Percentiles rank a stretch among this genome's conserved stretches.
phyloP scores from a whole-genome alignment of 2,329 filamentous ascomycete species.

The Aspergillus sp. region DNA sequence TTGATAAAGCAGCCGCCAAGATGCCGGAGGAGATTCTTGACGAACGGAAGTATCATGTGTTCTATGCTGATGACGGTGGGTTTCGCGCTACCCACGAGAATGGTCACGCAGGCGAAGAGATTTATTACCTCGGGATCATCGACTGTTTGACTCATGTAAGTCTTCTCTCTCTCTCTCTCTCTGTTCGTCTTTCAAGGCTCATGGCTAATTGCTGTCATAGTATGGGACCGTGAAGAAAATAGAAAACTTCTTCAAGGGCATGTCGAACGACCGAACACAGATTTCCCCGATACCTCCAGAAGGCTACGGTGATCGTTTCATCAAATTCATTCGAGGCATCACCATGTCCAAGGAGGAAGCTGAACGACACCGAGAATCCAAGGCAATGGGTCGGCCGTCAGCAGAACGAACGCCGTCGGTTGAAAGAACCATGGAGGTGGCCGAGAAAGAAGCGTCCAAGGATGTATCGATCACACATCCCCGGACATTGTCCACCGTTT shows the following conservation, averaged over 20 bases:
- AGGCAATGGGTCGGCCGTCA: constrained; percentile 19
- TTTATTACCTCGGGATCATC: constrained; percentile 97
- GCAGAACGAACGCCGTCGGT: constrained; percentile 35
- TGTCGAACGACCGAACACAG: constrained; percentile 71
- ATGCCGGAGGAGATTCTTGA: constrained; percentile 87
- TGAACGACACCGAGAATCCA: constrained; percentile 40
- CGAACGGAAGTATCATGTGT: constrained; percentile 67
- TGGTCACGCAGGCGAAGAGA: constrained; percentile 73
- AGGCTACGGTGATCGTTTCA: constrained; percentile 86
- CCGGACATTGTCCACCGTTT: constrained; percentile 50
- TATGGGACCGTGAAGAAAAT: constrained; percentile 91
- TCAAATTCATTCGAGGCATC: constrained; percentile 81
- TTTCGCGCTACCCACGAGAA: constrained; percentile 90
- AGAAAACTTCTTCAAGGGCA: constrained; percentile 94
- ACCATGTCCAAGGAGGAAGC: constrained; percentile 87
- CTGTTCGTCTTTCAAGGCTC: background rate
- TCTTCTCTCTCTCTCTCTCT: constrained; percentile 14
- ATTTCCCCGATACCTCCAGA: constrained; percentile 89
- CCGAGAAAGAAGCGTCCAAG: constrained; percentile 56
- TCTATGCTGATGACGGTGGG: constrained; percentile 90
- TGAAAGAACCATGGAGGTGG: constrained; percentile 48
- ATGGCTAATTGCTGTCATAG: constrained; percentile 37
- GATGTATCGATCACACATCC: constrained; percentile 55
- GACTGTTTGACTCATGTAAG: constrained; percentile 94
- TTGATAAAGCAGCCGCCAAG: constrained; percentile 70